These are phyloP conservation scores for Micromonas commoda DNA, from an alignment of 139 green algal species.

Conservation along the genomic window DNA sequence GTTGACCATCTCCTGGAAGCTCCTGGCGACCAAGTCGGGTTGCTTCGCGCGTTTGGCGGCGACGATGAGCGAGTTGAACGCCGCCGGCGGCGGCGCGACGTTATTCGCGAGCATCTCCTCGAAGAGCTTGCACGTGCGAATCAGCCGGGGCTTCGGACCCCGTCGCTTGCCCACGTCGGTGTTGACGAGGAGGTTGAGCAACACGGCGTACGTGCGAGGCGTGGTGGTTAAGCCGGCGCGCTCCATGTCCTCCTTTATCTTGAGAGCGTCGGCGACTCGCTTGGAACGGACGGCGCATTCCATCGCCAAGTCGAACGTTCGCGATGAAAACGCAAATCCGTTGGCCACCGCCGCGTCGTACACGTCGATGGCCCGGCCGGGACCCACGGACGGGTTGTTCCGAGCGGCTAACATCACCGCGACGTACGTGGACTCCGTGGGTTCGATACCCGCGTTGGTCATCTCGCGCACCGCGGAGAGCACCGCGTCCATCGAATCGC, in stretches of 20 bases:
- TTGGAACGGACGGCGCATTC: slow-evolving; percentile 2
- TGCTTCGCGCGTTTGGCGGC: slow-evolving; percentile 10
- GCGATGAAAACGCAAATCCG: not conserved
- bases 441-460: not conserved
- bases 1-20: slow-evolving; percentile 6
- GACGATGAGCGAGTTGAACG: slow-evolving; percentile 5
- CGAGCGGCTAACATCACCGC: slow-evolving; percentile 13
- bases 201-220: not conserved
- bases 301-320: slow-evolving; percentile 6
- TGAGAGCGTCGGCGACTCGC: not conserved
- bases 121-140: slow-evolving; percentile 18
- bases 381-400: not conserved
- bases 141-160: not conserved
- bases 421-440: slow-evolving; percentile 19
- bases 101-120: slow-evolving; percentile 7
- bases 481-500: slow-evolving; percentile 5
- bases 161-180: slow-evolving; percentile 6
- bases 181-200: not conserved
- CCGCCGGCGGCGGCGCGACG: slow-evolving; percentile 5
- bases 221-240: not conserved
- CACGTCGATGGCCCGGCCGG: slow-evolving; percentile 12
- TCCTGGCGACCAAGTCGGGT: not conserved
- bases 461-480: slow-evolving; percentile 2
- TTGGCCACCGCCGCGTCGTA: not conserved
- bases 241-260: slow-evolving; percentile 13